phyloP scores from a whole-genome alignment of 495 filamentous ascomycete species.

The Stereocaulon alpinum region DNA sequence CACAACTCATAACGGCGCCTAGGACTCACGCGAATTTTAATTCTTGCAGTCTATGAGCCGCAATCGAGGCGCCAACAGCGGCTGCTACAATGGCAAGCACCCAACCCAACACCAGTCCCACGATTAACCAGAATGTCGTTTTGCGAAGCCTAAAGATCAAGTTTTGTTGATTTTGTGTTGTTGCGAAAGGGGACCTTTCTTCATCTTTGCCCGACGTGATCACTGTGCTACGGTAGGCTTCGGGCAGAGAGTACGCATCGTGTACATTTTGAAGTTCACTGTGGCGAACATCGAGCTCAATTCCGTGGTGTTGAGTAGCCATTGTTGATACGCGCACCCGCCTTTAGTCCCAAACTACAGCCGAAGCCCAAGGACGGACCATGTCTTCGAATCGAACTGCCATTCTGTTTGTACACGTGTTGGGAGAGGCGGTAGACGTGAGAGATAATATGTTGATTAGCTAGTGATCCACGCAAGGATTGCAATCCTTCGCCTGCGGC shows the following conservation, averaged over 20 bases:
- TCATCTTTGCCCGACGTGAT: background rate
- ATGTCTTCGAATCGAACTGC: too few species aligned
- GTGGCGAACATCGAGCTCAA: background rate
- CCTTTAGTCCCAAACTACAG: too few species aligned
- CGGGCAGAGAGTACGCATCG: background rate
- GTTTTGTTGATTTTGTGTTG: background rate
- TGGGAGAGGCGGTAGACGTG: too few species aligned
- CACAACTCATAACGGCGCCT: too few species aligned
- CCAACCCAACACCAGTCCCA: background rate
- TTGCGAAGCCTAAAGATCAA: background rate
- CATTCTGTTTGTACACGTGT: too few species aligned
- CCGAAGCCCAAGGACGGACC: too few species aligned
- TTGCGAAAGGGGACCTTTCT: background rate
- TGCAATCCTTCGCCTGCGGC: too few species aligned
- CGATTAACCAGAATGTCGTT: background rate
- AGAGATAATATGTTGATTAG: too few species aligned
- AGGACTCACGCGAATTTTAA: background rate
- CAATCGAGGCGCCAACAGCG: background rate
- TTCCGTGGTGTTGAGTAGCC: too few species aligned
- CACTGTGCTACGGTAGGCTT: background rate
- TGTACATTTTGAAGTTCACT: background rate
- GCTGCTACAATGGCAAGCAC: background rate
- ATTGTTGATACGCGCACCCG: too few species aligned
- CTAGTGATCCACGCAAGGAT: too few species aligned
- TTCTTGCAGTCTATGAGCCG: background rate